Conservation (phyloP, 129 eudicot species). For the Mikania micrantha region DNA sequence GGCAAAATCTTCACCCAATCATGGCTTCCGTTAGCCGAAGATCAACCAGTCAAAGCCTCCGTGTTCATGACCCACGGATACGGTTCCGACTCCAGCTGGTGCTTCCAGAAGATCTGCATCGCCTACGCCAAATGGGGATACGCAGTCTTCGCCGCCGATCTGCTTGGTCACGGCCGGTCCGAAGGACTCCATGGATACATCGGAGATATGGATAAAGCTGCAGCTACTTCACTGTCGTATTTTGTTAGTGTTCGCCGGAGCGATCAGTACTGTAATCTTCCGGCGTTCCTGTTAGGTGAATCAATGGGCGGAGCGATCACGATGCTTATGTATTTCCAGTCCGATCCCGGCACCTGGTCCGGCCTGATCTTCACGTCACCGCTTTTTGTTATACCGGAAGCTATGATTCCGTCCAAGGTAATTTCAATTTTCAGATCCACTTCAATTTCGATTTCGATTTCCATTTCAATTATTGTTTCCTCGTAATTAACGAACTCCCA, state of each 20-base stretch:
- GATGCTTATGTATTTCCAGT: constrained; percentile 66
- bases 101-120: constrained; percentile 74
- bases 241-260: constrained; percentile 51
- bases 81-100: constrained; percentile 75
- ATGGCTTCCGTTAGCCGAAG: constrained; percentile 42
- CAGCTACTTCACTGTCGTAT: constrained; percentile 44
- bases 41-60: constrained; percentile 43
- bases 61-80: constrained; percentile 83
- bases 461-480: no score
- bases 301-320: constrained; percentile 73
- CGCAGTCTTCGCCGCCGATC: constrained; percentile 75
- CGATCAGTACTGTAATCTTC: constrained; percentile 39
- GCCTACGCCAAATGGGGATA: constrained; percentile 71
- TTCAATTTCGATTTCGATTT: neutral
- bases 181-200: constrained; percentile 66
- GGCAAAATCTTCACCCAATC: constrained; percentile 74
- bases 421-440: neutral
- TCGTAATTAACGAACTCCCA: no score
- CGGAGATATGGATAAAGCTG: constrained; percentile 52
- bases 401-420: constrained; percentile 75
- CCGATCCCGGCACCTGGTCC: constrained; percentile 57
- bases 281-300: constrained; percentile 77
- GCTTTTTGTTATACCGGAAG: constrained; percentile 55
- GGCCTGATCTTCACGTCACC: constrained; percentile 75
- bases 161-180: constrained; percentile 78